A percentile compares a stretch with the other conserved stretches of the same genome.
Evolutionary conservation across 2,329 filamentous ascomycete species (phyloP).

Genomic region (Fusarium clavum): DNA sequence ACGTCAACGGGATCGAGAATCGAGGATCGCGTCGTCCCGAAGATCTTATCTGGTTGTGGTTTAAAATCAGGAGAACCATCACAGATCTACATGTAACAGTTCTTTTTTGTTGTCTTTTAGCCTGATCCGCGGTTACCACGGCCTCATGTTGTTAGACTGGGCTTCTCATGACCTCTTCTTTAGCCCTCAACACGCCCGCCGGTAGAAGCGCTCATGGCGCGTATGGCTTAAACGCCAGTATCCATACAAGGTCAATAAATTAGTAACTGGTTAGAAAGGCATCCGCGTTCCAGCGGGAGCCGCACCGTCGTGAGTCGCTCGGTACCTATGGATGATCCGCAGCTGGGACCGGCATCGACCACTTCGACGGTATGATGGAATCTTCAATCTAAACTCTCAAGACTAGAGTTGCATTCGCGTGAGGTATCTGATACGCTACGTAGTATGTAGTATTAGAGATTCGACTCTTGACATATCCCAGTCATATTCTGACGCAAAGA

Average conservation of each 20-base stretch:
- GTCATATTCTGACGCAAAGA: neutral
- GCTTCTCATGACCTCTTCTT: neutral
- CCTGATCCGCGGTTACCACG: slow-evolving; percentile 11
- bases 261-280: slow-evolving; percentile 3
- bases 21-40: slow-evolving; percentile 15
- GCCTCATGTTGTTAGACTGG: neutral
- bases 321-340: slow-evolving; percentile 22
- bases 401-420: neutral
- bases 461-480: neutral
- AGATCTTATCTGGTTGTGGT: slow-evolving; percentile 29
- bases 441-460: neutral
- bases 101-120: neutral
- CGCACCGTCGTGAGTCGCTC: slow-evolving; percentile 16
- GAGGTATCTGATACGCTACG: neutral
- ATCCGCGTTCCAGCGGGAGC: neutral
- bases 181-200: slow-evolving; percentile 6
- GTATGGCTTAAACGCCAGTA: slow-evolving; percentile 21
- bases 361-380: neutral
- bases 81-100: slow-evolving; percentile 25
- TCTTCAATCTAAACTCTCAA: neutral
- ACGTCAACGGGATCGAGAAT: slow-evolving; percentile 10
- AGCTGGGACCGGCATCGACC: slow-evolving; percentile 9
- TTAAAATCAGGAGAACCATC: slow-evolving; percentile 17
- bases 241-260: neutral
- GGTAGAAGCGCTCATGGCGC: slow-evolving; percentile 20